Evolutionary conservation across 2,329 filamentous ascomycete species (phyloP), one percentile per base, ranked within the genome.

Genomic region (Pseudogymnoascus sp.): DNA sequence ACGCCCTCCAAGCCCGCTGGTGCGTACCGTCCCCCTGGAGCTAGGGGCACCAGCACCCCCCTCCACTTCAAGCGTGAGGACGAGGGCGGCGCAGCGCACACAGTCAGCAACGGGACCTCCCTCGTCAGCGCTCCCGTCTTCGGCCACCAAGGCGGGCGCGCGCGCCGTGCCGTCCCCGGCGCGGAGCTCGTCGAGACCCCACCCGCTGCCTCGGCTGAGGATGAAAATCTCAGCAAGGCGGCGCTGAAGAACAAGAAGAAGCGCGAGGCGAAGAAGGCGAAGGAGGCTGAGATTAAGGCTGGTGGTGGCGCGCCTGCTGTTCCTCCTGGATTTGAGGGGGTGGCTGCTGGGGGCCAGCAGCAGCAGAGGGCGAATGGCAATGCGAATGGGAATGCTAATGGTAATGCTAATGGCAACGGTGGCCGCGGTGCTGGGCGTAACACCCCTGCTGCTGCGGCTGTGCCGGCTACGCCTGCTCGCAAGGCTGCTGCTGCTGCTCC

Each of bases 221-320:
- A 91, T 64, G 89, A 90, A 68, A 87, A 83, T 68, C 74, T 94
- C 65, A 92, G 89, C 65, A 95, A 94, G 78, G 85, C 88, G 61
- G 92, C 89, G 10, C 79, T 90, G 69, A 97, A 97, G 83, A 97
- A 97, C 78, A 97, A 97, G 85, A 97, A 97, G 85, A 97, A 97
- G 84, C 85, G 94, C 52, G 87, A 90, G 68, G 90, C 90, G 67
- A 97, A 95, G 82, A 97, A 97, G 78, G 84, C 84, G 60, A 94
- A 92, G 73, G 92, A 94, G 55, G 83, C 80, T 5, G 89, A 90
- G 15, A 85, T 83, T 59, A 87, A 86, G 67, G 77, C 78, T 48
- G 69, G 72, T 61, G 76, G 78, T 63, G 66, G 62, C 13, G 63
- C 66, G 27, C 62, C 60, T 29, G 35, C 65, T 39, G 62, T 62